Percentiles rank a stretch among this genome's conserved stretches.
Evolutionary conservation across 768 basidiomycete genomes (phyloP).

Genomic region (Hysterangium stoloniferum): DNA sequence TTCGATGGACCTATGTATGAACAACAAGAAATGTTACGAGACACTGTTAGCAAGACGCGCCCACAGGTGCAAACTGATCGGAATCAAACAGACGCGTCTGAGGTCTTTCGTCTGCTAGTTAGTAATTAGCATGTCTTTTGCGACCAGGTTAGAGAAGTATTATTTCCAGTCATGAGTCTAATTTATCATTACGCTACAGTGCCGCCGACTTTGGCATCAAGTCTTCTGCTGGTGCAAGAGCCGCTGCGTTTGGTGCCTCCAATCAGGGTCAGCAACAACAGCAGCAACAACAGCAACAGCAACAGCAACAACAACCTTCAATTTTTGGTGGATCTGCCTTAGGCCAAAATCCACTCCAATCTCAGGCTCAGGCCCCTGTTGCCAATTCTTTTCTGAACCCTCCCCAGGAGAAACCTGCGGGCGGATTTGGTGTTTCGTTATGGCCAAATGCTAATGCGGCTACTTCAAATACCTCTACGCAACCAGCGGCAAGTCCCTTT

Average conservation of each 20-base stretch:
- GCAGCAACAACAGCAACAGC: conserved; percentile 6
- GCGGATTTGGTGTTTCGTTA: too few species aligned
- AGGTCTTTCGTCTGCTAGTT: too few species aligned
- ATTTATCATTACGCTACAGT: neutral
- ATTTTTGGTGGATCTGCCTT: conserved; percentile 14
- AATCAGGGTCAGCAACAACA: neutral
- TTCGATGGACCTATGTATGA: too few species aligned
- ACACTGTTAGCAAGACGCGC: conserved; percentile 1
- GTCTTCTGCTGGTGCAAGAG: neutral
- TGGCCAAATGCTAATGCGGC: too few species aligned
- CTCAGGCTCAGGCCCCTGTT: neutral
- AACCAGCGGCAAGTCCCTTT: neutral
- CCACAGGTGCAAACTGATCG: neutral
- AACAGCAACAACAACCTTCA: conserved; percentile 20
- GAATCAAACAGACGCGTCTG: neutral
- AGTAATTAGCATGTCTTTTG: conserved; percentile 5
- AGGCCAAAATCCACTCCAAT: neutral
- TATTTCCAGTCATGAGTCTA: neutral
- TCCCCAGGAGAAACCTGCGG: neutral
- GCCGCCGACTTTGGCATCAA: conserved; percentile 7
- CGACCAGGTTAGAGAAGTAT: neutral
- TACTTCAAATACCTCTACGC: neutral
- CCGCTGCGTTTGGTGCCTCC: neutral
- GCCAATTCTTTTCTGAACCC: neutral
- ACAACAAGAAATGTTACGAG: too few species aligned